A percentile compares a stretch with the other conserved stretches of the same genome.
These are phyloP conservation scores for Litchi chinensis DNA, from an alignment of 345 rosid species.

Conservation along the genomic window DNA sequence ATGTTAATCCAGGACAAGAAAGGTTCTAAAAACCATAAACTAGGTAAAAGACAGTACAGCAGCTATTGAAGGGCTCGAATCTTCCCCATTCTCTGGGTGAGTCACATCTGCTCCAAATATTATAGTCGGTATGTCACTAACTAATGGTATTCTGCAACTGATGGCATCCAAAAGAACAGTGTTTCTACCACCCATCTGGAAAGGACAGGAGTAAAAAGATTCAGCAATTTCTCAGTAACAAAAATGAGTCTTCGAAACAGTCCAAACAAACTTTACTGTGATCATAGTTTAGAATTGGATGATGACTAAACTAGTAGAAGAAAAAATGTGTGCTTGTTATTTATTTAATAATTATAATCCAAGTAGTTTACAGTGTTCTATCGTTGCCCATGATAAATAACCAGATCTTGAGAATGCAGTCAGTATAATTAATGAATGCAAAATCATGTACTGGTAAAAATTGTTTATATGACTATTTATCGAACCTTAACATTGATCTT, in stretches of 20 bases:
- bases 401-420: neutral
- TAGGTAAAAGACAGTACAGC: slow-evolving; percentile 54
- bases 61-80: slow-evolving; percentile 97
- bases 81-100: slow-evolving; percentile 99
- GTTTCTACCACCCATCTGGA: slow-evolving; percentile 99
- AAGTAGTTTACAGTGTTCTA: neutral
- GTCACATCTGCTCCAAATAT: slow-evolving; percentile 99
- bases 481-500: slow-evolving; percentile 97
- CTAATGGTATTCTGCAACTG: slow-evolving; percentile 95
- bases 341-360: neutral
- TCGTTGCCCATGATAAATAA: neutral
- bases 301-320: neutral
- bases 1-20: neutral
- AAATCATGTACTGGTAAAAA: neutral
- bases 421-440: slow-evolving; percentile 4
- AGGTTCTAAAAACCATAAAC: neutral
- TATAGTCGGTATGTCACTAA: slow-evolving; percentile 96
- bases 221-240: neutral
- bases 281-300: neutral
- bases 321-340: neutral
- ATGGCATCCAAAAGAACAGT: slow-evolving; percentile 96
- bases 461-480: neutral
- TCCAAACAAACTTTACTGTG: neutral
- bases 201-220: slow-evolving; percentile 3
- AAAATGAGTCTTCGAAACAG: neutral